Evolutionary conservation across 495 filamentous ascomycete species (phyloP), one percentile per base, ranked within the genome.

Genomic region (Hypoxylon fragiforme): DNA sequence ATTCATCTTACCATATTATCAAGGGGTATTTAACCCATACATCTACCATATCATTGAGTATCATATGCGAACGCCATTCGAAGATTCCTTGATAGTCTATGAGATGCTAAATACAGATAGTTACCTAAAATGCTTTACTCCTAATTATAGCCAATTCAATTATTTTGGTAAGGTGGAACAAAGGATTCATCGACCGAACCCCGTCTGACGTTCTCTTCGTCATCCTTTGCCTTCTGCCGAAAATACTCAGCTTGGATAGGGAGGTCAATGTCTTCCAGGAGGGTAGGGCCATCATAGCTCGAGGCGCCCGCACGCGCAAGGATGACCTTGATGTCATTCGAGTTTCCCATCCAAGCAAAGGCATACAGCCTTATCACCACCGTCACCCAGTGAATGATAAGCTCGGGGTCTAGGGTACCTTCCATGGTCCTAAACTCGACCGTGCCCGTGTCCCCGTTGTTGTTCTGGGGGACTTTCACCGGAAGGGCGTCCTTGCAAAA

Each of bases 351-450:
- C 1, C 38, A 32, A 31, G 20, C 11, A 18, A 59, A 38, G 15
- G 51, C 56, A 15, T n/a, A 44, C 38, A 59, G 19, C 32, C 49
- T 31, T 14, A 42, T 43, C 7, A 53, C 42, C 12, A 59, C 31
- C 1, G 39, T 44, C 4, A 59, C 3, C 48, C 56, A 59, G 37
- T 59, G 35, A 13, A 40, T 0, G 3, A 53, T 44, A 7, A 59
- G 44, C 5, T 34, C 0, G 4, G 56, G 48, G 21, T 59, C 56
- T 2, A 53, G 14, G 19, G 26, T 53, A 3, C 43, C 16, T 9
- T 59, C 37, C 43, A 59, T 44, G 1, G n/a, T 32, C 11, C 56
- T 30, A n/a, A 59, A 59, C 31, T 59, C 56, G 8, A 59, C 15
- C 22, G 56, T 59, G 5, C 56, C 48, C 2, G 37, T 59, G 9